These are phyloP conservation scores for Zygosaccharomyces kombuchaensis DNA, from an alignment of 805 yeast species.

Conservation along the genomic window DNA sequence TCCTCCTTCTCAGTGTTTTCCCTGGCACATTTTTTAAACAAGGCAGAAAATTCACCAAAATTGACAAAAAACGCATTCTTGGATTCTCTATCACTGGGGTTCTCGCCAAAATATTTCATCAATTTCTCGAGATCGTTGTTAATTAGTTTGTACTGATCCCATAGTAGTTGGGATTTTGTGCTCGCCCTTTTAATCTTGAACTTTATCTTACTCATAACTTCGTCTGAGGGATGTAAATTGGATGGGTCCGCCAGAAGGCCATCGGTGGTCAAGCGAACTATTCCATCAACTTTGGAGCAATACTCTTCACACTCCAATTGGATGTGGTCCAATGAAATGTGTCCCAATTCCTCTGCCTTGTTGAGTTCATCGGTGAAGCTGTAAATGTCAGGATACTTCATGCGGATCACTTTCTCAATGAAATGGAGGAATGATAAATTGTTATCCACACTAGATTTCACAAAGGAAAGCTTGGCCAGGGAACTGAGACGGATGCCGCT, in stretches of 20 bases:
- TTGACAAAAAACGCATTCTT: slow-evolving; percentile 59
- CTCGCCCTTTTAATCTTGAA: slow-evolving; percentile 54
- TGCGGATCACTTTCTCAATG: slow-evolving; percentile 63
- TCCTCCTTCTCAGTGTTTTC: slow-evolving; percentile 68
- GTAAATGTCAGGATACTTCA: slow-evolving; percentile 60
- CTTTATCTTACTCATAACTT: slow-evolving; percentile 48
- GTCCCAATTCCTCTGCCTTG: slow-evolving; percentile 50
- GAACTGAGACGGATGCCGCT: slow-evolving; percentile 68
- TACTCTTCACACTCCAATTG: slow-evolving; percentile 56
- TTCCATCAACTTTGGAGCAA: slow-evolving; percentile 45
- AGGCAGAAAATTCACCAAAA: slow-evolving; percentile 54
- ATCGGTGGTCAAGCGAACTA: slow-evolving; percentile 49
- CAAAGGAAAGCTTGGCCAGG: slow-evolving; percentile 61
- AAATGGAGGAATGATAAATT: slow-evolving; percentile 70
- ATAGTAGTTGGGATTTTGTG: slow-evolving; percentile 46
- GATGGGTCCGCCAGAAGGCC: slow-evolving; percentile 64
- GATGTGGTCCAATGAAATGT: slow-evolving; percentile 59
- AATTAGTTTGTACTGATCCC: slow-evolving; percentile 48
- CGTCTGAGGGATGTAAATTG: slow-evolving; percentile 63
- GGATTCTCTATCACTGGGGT: slow-evolving; percentile 47
- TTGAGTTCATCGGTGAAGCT: slow-evolving; percentile 57
- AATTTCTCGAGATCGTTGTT: slow-evolving; percentile 50
- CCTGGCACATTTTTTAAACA: slow-evolving; percentile 58
- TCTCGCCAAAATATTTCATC: slow-evolving; percentile 72
- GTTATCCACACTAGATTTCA: slow-evolving; percentile 61